Evolutionary conservation across 352 stramenopile species (phyloP).

Genomic region (Saprolegnia diclina): DNA sequence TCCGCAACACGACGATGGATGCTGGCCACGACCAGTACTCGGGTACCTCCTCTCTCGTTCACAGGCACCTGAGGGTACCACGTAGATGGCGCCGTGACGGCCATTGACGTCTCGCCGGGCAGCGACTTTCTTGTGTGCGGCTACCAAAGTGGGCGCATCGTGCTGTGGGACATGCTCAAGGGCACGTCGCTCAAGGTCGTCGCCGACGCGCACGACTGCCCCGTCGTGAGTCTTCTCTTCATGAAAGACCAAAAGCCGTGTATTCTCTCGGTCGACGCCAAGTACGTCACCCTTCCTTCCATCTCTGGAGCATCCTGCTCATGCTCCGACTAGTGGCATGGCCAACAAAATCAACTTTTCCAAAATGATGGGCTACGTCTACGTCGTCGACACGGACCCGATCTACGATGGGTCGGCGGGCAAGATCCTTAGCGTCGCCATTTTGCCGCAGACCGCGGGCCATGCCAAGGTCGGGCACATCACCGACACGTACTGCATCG

Average conservation of each 20-base stretch:
- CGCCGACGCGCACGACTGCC: constrained; percentile 85
- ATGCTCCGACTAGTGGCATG: constrained; percentile 49
- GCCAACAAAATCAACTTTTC: constrained; percentile 94
- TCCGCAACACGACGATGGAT: constrained; percentile 22
- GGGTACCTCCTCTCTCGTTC: background rate
- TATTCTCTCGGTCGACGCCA: constrained; percentile 75
- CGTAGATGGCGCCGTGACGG: constrained; percentile 68
- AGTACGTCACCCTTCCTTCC: constrained; percentile 33
- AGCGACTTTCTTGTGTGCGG: constrained; percentile 90
- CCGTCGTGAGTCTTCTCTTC: constrained; percentile 79
- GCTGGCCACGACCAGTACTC: constrained; percentile 23
- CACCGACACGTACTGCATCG: constrained; percentile 79
- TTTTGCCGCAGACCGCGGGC: constrained; percentile 67
- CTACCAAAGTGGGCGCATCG: constrained; percentile 89
- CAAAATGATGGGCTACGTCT: constrained; percentile 93
- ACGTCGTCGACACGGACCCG: constrained; percentile 91
- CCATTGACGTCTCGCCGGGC: constrained; percentile 82
- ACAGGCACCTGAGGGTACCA: background rate
- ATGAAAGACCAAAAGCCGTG: constrained; percentile 83
- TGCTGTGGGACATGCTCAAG: constrained; percentile 96
- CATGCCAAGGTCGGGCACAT: constrained; percentile 83
- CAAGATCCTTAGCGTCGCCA: constrained; percentile 77
- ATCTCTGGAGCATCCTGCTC: background rate
- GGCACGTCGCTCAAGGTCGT: constrained; percentile 87
- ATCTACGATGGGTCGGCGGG: constrained; percentile 92